These are phyloP conservation scores for Mucor plumbeus DNA, from an alignment of 371 early-diverging fungal species.

Conservation along the genomic window DNA sequence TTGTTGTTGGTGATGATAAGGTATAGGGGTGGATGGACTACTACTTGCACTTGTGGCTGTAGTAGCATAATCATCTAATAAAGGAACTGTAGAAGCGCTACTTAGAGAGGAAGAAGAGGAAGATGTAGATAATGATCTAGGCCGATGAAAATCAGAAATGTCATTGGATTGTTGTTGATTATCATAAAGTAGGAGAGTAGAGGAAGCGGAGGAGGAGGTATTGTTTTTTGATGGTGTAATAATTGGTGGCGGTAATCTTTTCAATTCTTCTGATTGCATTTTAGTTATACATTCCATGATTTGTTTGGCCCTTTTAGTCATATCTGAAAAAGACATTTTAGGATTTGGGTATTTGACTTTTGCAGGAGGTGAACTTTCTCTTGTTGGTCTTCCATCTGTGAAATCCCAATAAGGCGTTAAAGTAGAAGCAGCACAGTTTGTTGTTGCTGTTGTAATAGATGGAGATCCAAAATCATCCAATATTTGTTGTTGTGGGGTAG, in stretches of 20 bases:
- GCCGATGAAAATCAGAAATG: not conserved
- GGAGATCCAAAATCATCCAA: slow-evolving; percentile 28
- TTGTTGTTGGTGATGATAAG: slow-evolving; percentile 6
- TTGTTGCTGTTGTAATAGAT: not conserved
- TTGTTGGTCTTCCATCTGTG: slow-evolving; percentile 43
- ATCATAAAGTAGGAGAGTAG: not conserved
- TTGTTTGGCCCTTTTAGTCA: slow-evolving; percentile 64
- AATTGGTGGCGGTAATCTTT: not conserved
- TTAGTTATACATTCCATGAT: slow-evolving; percentile 62
- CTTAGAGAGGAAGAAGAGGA: slow-evolving; percentile 31
- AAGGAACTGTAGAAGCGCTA: slow-evolving; percentile 49
- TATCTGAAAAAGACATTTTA: slow-evolving; percentile 62
- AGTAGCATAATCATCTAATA: slow-evolving; percentile 27
- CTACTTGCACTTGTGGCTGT: not conserved
- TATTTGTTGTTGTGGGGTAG: slow-evolving; percentile 16
- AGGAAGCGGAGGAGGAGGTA: no score
- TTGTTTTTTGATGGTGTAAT: slow-evolving; percentile 19
- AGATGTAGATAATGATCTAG: slow-evolving; percentile 8
- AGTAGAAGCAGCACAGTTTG: not conserved
- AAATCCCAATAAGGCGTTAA: slow-evolving; percentile 33
- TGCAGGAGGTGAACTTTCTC: slow-evolving; percentile 51
- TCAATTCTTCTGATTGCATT: slow-evolving; percentile 48
- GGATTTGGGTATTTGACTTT: slow-evolving; percentile 57
- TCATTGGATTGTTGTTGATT: not conserved
- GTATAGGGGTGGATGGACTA: slow-evolving; percentile 17